phyloP scores from a whole-genome alignment of 1,139 yeast genomes.

The Pichia cactophila region DNA sequence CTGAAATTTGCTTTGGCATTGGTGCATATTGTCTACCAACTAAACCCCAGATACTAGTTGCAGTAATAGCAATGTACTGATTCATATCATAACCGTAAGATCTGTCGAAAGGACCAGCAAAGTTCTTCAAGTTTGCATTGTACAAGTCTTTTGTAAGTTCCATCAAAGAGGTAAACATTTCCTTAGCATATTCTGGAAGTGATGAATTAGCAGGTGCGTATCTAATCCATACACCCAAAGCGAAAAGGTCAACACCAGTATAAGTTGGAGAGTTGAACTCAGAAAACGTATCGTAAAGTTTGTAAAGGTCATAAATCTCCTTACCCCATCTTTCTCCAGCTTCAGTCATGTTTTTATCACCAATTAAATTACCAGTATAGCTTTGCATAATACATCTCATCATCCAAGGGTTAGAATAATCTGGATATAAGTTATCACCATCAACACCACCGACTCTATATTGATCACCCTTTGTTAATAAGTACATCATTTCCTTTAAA shows the following conservation, averaged over 20 bases:
- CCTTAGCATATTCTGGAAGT: conserved; percentile 2
- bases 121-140: conserved; percentile 4
- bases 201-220: conserved; percentile 3
- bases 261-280: conserved; percentile 6
- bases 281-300: background rate
- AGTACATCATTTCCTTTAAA: conserved; percentile 1
- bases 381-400: conserved; percentile 5
- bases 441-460: conserved; percentile 5
- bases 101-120: conserved; percentile 7
- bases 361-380: background rate
- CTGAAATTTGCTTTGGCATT: conserved; percentile 4
- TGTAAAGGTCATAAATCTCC: conserved; percentile 2
- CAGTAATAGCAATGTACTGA: conserved; percentile 2
- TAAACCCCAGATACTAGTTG: conserved; percentile 4
- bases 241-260: conserved; percentile 6
- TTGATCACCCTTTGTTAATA: conserved; percentile 4
- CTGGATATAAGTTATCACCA: conserved; percentile 5
- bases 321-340: conserved; percentile 5
- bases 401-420: conserved; percentile 3
- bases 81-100: conserved; percentile 6
- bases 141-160: conserved; percentile 1
- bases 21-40: conserved; percentile 5
- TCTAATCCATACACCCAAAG: conserved; percentile 4
- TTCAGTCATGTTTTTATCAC: conserved; percentile 4
- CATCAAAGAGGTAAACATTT: conserved; percentile 3